Conservation (phyloP, 176 grass and related monocot genomes). For the Hsuehochloa calcarea region DNA sequence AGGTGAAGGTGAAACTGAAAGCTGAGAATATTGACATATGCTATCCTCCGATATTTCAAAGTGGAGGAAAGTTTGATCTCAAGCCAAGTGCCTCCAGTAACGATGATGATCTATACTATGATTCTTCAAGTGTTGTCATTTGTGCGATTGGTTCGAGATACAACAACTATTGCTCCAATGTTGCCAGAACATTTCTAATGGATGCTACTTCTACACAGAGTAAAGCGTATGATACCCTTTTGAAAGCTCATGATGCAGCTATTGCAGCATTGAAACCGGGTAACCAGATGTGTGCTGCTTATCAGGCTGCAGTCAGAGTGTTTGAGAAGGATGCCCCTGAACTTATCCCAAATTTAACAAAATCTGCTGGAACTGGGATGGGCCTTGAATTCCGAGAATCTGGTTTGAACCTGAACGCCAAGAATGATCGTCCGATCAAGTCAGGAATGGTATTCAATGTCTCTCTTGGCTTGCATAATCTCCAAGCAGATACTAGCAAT, state of each 20-base stretch:
- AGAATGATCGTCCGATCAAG: conserved; percentile 65
- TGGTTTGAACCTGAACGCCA: conserved; percentile 71
- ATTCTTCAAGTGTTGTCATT: conserved; percentile 69
- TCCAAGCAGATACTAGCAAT: not conserved
- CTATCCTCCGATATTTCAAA: conserved; percentile 90
- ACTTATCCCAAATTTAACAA: conserved; percentile 68
- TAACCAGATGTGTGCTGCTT: conserved; percentile 55
- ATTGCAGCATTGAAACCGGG: conserved; percentile 46
- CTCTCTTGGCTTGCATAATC: conserved; percentile 83
- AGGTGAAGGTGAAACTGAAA: conserved; percentile 80
- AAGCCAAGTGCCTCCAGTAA: conserved; percentile 76
- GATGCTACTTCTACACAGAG: conserved; percentile 61
- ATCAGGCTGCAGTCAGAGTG: conserved; percentile 59
- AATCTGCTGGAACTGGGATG: conserved; percentile 85
- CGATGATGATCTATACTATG: conserved; percentile 69
- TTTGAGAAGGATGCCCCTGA: conserved; percentile 73
- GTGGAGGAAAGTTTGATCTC: conserved; percentile 91
- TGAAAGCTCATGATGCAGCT: conserved; percentile 86
- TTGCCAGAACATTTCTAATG: conserved; percentile 90
- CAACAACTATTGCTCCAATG: conserved; percentile 88
- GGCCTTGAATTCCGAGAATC: conserved; percentile 96
- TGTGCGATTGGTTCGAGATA: conserved; percentile 85
- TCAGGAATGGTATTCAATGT: conserved; percentile 85
- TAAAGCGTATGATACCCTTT: conserved; percentile 77
- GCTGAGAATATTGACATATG: conserved; percentile 92